Evolutionary conservation across 2,329 filamentous ascomycete genomes (phyloP), one percentile per base, ranked within the genome.

Genomic region (Sclerotinia subarctica): DNA sequence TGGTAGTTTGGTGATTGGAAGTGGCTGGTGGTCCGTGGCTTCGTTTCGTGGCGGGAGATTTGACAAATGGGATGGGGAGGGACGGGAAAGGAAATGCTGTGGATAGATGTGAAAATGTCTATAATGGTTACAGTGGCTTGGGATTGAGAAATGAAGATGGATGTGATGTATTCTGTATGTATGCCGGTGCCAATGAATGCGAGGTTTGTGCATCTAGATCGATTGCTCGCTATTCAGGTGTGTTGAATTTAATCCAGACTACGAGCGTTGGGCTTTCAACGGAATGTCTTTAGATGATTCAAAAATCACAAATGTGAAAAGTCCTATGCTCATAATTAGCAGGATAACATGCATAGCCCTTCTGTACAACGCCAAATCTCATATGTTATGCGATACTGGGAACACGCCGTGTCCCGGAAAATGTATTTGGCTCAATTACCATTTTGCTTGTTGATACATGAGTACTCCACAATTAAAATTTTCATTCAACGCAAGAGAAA

Each of bases 381-480:
- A 10, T 4, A 15, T 42, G 8, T 49, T 11, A 8, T 49, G n/a
- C n/a, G 2, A 21, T n/a, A 5, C 35, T 57, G 54, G 54, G 38
- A 26, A 58, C 19, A 44, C 38, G 56, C 56, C 56, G 38, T 42
- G 26, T 42, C 10, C 56, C 56, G 38, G 24, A 7, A 44, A 38
- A 29, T 15, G n/a, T 58, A 58, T 58, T 7, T 5, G 44, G 44
- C 19, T 19, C 19, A 54, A 44, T 42, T 44, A 4, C 21, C 26
- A 46, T 42, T 46, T n/a, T 24, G 42, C 24, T 29, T 17, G 57
- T 32, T 32, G 24, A 46, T 13, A n/a, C n/a, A n/a, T n/a, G n/a
- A n/a, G n/a, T n/a, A 59, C 42, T 44, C 57, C 57, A 59, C 57
- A 46, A 59, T 46, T 59, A 46, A 59, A 59, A 59, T 59, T 59